Percentiles rank a stretch among this genome's conserved stretches.
Conservation (phyloP, 1,139 yeast species). For the Suhomyces yuchorum region DNA sequence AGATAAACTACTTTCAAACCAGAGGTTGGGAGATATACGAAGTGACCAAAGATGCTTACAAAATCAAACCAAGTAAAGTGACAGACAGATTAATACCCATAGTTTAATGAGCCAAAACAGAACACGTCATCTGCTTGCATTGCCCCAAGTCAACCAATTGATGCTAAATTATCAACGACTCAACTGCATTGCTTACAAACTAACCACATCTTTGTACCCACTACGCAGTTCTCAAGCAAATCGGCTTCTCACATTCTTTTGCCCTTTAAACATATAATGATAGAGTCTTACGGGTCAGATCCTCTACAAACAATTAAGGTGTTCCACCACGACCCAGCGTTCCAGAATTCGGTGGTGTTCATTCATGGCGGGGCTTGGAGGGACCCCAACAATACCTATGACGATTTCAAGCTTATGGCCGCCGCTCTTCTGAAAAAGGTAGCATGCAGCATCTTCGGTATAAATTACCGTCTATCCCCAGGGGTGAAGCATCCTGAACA, state of each 20-base stretch:
- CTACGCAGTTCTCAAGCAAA: not conserved
- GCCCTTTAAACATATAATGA: not conserved
- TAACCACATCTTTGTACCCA: not conserved
- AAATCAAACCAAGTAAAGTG: too few relatives aligned
- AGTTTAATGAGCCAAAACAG: too few relatives aligned
- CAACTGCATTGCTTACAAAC: too few relatives aligned
- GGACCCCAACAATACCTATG: conserved; percentile 61
- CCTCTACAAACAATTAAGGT: conserved; percentile 22
- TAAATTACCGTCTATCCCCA: conserved; percentile 74
- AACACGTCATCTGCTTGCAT: too few relatives aligned
- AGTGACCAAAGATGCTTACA: too few relatives aligned
- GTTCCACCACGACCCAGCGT: conserved; percentile 16
- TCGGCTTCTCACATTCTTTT: not conserved
- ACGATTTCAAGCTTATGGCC: conserved; percentile 53
- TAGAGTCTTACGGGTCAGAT: conserved; percentile 21
- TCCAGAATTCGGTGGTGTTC: conserved; percentile 41
- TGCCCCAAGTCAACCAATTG: too few relatives aligned
- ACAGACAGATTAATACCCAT: too few relatives aligned
- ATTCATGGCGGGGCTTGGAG: conserved; percentile 94
- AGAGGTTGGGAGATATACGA: too few relatives aligned
- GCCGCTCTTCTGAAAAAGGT: conserved; percentile 13
- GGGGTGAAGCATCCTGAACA: conserved; percentile 65
- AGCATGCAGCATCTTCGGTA: conserved; percentile 36
- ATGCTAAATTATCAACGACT: too few relatives aligned
- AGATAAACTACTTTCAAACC: too few relatives aligned